Evolutionary conservation across 805 yeast species (phyloP).

Genomic region (Candida argentea): DNA sequence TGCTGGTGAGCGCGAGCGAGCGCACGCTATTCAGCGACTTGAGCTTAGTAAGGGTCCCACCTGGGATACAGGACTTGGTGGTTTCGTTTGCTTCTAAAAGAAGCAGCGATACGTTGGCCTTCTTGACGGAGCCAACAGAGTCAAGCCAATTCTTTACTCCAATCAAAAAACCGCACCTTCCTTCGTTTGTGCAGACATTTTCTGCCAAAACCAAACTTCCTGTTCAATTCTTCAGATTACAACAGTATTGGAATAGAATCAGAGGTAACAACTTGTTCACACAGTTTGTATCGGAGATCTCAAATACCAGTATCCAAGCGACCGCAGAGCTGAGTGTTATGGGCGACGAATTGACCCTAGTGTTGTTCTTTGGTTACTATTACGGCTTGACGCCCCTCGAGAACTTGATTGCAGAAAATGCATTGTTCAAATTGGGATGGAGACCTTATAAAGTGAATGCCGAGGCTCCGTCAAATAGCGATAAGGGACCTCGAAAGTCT

Average conservation of each 20-base stretch:
- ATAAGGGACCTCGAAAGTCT: slow-evolving; percentile 1
- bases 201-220: slow-evolving; percentile 20
- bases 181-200: slow-evolving; percentile 10
- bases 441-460: slow-evolving; percentile 22
- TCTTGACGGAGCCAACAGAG: slow-evolving; percentile 13
- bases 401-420: slow-evolving; percentile 31
- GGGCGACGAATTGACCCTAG: slow-evolving; percentile 27
- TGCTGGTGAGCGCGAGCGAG: slow-evolving; percentile 21
- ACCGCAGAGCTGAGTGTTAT: slow-evolving; percentile 13
- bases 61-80: slow-evolving; percentile 33
- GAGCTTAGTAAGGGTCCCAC: slow-evolving; percentile 25
- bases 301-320: slow-evolving; percentile 11
- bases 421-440: slow-evolving; percentile 32
- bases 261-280: slow-evolving; percentile 25
- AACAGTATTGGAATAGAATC: slow-evolving; percentile 30
- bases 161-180: slow-evolving; percentile 26
- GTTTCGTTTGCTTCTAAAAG: slow-evolving; percentile 28
- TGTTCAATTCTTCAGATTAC: slow-evolving; percentile 23
- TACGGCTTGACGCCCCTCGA: slow-evolving; percentile 34
- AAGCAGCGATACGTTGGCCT: slow-evolving; percentile 11
- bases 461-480: slow-evolving; percentile 1
- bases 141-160: slow-evolving; percentile 18
- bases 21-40: slow-evolving; percentile 24
- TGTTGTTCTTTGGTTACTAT: slow-evolving; percentile 33
- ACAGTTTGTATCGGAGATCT: slow-evolving; percentile 21